phyloP scores from a whole-genome alignment of 768 basidiomycete genomes.

The Panellus pusillus region DNA sequence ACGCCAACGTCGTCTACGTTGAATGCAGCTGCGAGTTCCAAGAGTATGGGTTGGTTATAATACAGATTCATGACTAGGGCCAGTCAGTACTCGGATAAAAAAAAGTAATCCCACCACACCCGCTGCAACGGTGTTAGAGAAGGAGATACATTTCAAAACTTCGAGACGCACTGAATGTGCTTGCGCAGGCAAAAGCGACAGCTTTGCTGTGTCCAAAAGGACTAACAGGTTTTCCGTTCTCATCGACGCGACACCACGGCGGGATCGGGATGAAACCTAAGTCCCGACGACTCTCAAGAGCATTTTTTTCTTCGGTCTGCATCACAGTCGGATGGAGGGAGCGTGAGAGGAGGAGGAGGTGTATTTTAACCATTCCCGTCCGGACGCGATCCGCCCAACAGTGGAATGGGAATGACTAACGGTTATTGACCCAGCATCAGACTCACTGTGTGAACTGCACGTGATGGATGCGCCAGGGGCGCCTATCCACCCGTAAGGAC shows the following conservation, averaged over 20 bases:
- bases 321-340: too few species aligned
- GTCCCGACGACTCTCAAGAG: conserved; percentile 27
- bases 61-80: conserved; percentile 48
- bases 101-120: not conserved
- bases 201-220: conserved; percentile 38
- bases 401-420: too few species aligned
- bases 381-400: too few species aligned
- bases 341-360: too few species aligned
- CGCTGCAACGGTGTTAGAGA: not conserved
- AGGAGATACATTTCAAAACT: not conserved
- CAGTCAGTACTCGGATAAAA: not conserved
- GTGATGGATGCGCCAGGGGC: too few species aligned
- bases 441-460: too few species aligned
- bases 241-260: not conserved
- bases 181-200: conserved; percentile 37
- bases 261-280: conserved; percentile 46
- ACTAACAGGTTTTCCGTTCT: not conserved
- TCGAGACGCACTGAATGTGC: conserved; percentile 38
- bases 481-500: too few species aligned
- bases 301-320: too few species aligned
- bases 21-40: conserved; percentile 30
- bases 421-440: too few species aligned
- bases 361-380: too few species aligned
- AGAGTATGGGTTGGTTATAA: conserved; percentile 57
- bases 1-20: conserved; percentile 21